Evolutionary conservation across 192 early-diverging fungal genomes (phyloP), one percentile per base, ranked within the genome.

Genomic region (Kickxella alabastrina): DNA sequence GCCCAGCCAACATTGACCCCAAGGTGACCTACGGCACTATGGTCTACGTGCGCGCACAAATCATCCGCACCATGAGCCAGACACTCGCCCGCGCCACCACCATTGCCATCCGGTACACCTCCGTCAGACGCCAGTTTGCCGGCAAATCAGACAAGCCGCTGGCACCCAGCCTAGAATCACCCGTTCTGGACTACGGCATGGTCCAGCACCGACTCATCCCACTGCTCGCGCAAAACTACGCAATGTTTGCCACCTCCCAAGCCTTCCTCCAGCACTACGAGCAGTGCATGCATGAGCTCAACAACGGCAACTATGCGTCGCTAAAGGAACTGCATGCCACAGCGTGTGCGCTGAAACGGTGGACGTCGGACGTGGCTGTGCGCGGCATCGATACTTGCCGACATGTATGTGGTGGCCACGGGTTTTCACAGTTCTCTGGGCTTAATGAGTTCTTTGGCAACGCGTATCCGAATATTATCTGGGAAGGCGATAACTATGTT

Each of bases 11-110:
- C 74, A 78, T 81, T 26, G 66, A 77, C 18, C 73, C 78, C 31
- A 88, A 91, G 82, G 78, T 94, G 36, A 78, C 85, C 14, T 92
- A 90, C 64, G 89, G 92, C 36, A 89, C 87, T 13, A 92, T 94
- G 90, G 84, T 92, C 32, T 79, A 80, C 43, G 82, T 90, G 37
- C 87, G 92, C 58, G 82, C 87, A 9, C 80, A 82, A 28, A 84
- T 94, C 37, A 87, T 92, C 21, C 74, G 79, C 40, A 77, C 68
- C 32, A 81, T 77, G 36, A 77, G 72, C 17, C 43, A 71, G 57
- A 60, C 59, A 23, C 68, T 91, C 38, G 82, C 87, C 32, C 82
- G 80, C 54, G 85, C 87, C 7, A 83, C 75, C 18, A 88, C 87
- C 19, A 79, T 88, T 34, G 85, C 85, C 5, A 57, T 83, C 29